Evolutionary conservation across 2,329 filamentous ascomycete genomes (phyloP).

Genomic region (Waltergamsia citrina): DNA sequence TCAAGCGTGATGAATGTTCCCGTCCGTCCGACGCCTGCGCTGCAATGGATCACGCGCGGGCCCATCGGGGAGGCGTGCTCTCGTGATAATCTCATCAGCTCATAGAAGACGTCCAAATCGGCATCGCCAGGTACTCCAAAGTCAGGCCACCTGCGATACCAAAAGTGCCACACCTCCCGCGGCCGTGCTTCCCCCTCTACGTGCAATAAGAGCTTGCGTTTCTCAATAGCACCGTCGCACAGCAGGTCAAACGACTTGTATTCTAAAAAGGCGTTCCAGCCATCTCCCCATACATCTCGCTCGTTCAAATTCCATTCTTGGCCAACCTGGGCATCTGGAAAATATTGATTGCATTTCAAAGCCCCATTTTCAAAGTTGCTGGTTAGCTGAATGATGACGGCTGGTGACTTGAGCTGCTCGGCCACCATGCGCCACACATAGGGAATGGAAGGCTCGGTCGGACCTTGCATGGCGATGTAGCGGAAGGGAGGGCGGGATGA

Average conservation of each 20-base stretch:
- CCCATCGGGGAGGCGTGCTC: slow-evolving; percentile 41
- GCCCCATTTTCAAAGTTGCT: slow-evolving; percentile 69
- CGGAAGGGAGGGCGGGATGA: slow-evolving; percentile 30
- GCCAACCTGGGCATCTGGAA: slow-evolving; percentile 47
- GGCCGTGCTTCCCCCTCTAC: slow-evolving; percentile 30
- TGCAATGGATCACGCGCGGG: slow-evolving; percentile 78
- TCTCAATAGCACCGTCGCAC: slow-evolving; percentile 51
- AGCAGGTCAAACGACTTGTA: slow-evolving; percentile 54
- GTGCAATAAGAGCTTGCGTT: slow-evolving; percentile 61
- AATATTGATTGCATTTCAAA: slow-evolving; percentile 88
- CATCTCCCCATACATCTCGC: slow-evolving; percentile 53
- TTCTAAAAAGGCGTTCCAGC: slow-evolving; percentile 58
- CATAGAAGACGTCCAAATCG: slow-evolving; percentile 58
- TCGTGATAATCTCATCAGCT: slow-evolving; percentile 58
- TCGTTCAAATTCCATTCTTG: slow-evolving; percentile 52
- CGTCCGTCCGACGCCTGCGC: slow-evolving; percentile 85
- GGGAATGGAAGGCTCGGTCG: slow-evolving; percentile 63
- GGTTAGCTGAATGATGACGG: slow-evolving; percentile 90
- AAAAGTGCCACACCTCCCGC: slow-evolving; percentile 69
- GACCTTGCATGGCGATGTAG: slow-evolving; percentile 93
- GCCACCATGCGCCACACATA: slow-evolving; percentile 97
- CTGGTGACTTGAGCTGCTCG: slow-evolving; percentile 61
- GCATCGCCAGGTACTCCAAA: slow-evolving; percentile 69
- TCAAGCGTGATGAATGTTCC: slow-evolving; percentile 97
- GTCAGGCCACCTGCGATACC: slow-evolving; percentile 86